Percentiles rank a stretch among this genome's conserved stretches.
These are phyloP conservation scores for Plasmodium coatneyi DNA, from an alignment of 169 alveolate genomes.

Conservation along the genomic window DNA sequence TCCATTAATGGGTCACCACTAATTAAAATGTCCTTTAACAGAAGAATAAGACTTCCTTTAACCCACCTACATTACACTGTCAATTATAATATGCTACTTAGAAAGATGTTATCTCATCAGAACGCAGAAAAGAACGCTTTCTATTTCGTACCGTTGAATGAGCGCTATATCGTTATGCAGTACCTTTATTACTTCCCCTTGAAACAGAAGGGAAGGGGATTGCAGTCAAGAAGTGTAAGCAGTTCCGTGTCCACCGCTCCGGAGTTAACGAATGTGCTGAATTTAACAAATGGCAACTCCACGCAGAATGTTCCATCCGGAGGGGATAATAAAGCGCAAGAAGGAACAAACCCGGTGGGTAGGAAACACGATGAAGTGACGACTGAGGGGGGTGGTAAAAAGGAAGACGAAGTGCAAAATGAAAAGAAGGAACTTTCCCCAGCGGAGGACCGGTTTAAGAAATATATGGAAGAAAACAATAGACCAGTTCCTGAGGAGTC, in stretches of 20 bases:
- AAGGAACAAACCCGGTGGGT: not conserved
- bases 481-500: not conserved
- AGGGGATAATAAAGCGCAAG: not conserved
- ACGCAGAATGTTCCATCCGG: not conserved
- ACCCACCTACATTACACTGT: conserved; percentile 62
- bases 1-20: conserved; percentile 18
- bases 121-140: not conserved
- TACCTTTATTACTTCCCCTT: conserved; percentile 12
- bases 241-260: not conserved
- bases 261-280: conserved; percentile 18
- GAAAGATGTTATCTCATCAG: not conserved
- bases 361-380: not conserved
- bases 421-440: not conserved
- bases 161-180: conserved; percentile 27
- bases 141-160: conserved; percentile 31
- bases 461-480: not conserved
- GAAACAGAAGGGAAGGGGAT: not conserved
- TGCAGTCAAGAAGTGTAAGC: not conserved
- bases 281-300: not conserved
- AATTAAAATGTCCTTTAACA: conserved; percentile 29
- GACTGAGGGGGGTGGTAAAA: not conserved
- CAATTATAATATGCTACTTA: not conserved
- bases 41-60: not conserved
- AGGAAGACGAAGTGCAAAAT: not conserved
- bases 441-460: not conserved